These are phyloP conservation scores for Cicer pinnatifidum DNA, from an alignment of 306 rosid species.

Conservation along the genomic window DNA sequence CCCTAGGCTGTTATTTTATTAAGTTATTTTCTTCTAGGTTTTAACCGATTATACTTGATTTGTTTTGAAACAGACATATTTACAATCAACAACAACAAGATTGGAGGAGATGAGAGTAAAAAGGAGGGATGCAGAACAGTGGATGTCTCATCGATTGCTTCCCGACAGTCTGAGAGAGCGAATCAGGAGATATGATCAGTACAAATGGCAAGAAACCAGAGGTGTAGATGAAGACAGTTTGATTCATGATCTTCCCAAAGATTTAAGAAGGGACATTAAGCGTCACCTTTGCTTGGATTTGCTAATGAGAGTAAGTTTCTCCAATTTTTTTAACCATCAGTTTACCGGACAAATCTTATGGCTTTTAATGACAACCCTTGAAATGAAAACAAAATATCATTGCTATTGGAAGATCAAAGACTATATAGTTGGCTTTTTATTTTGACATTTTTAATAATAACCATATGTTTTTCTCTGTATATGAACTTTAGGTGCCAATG, in stretches of 20 bases:
- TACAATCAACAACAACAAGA: conserved; percentile 85
- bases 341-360: conserved; percentile 5
- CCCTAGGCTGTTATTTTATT: conserved; percentile 8
- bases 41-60: conserved; percentile 45
- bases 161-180: conserved; percentile 79
- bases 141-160: conserved; percentile 94
- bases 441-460: conserved; percentile 8
- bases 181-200: conserved; percentile 83
- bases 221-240: conserved; percentile 88
- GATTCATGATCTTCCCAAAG: conserved; percentile 80
- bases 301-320: conserved; percentile 77
- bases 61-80: conserved; percentile 71
- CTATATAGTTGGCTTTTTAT: neutral
- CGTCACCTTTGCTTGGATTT: conserved; percentile 92
- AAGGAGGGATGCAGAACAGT: conserved; percentile 93
- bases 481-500: conserved; percentile 49
- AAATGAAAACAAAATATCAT: conserved; percentile 4
- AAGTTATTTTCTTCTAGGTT: conserved; percentile 31
- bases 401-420: neutral
- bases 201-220: conserved; percentile 96
- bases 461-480: conserved; percentile 10
- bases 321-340: neutral
- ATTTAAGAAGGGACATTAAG: conserved; percentile 91
- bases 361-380: conserved; percentile 6
- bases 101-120: conserved; percentile 94